Evolutionary conservation across 345 rosid species (phyloP), one percentile per base, ranked within the genome.

Genomic region (Pistacia vera): DNA sequence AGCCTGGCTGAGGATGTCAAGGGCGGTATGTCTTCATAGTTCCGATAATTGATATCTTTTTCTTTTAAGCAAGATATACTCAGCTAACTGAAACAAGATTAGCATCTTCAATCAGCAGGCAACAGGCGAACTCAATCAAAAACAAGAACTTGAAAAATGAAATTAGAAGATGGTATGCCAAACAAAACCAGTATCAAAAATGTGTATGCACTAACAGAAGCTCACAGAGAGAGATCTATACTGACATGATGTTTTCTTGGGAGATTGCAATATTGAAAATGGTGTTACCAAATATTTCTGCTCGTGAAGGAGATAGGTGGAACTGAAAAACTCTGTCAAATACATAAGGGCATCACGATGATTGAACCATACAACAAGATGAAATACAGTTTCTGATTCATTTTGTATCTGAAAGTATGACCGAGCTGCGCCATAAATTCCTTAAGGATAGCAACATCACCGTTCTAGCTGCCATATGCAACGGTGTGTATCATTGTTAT

Each of bases 391-490:
- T 44, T 66, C 81, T n/a, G 4, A n/a, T 8, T 49, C 60, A 5
- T 5, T 17, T 13, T 49, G n/a, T 11, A 66, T 17, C 56, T 66
- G 57, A 59, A 78, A 56, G 9, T 63, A 54, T 5, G 52, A 12
- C 2, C 41, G 77, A 48, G 72, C 66, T 35, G 55, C 30, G 48
- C 41, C 36, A 78, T 20, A 36, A 78, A 72, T 46, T 57, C 72
- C 38, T 52, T 0, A 16, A 72, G 41, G 59, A 66, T n/a, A 0
- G 35, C 6, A 30, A 13, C 22, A 14, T 72, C 51, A 18, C 56
- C 73, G 3, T 65, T 78, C 72, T 48, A 6, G 68, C 81, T 12
- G 73, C 77, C 33, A 66, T n/a, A 46, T 72, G 77, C 41, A 72
- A 16, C 5, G 73, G 72, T 11, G 68, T 72, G 25, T 25, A 25